Base-by-base conservation (phyloP, 2,329 filamentous ascomycete species). In the Amauroascus niger region DNA sequence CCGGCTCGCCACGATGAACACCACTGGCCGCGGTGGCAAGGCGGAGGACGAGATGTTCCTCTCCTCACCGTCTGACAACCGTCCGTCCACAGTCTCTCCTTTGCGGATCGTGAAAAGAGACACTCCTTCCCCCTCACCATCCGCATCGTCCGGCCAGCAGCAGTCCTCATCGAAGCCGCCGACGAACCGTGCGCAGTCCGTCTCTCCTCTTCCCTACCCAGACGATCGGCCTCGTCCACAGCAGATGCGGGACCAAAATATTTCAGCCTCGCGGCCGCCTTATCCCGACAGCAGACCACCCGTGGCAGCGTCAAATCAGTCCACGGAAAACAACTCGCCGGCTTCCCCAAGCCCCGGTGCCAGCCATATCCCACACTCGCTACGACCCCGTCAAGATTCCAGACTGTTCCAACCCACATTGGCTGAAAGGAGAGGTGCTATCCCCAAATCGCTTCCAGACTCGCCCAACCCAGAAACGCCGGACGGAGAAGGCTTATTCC, bases 51-150 rank as follows among this genome's bases (percentile, higher is more conserved):
- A 91, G 77, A 84, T 94, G 74, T 91, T 94, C 73, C 79, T 94
- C 59, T 70, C 76, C 57, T 71, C 65, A 56, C 70, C 70, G n/a
- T 64, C 63, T 49, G 72, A 69, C 53, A 69, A 71, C 44, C 82
- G 88, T 63, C 88, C 87, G 63, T 87, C 88, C 55, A 87, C 86
- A 16, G 80, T 95, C 61, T 87, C 87, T 63, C 89, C 89, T 56
- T 71, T 95, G 70, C 82, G 88, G 64, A 94, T 95, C 67, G 84
- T 84, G 74, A 94, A 94, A 70, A 82, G 84, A 54, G 80, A 82
- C 62, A 86, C 83, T 55, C 79, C 83, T 30, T 76, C 76, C 50
- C 81, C 81, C 52, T 66, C 69, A 20, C 57, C 59, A 33, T 67
- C 67, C 26, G 64, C 66, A 8, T 61, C 64, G 18, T 2, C 49